Percentiles rank a stretch among this genome's conserved stretches.
phyloP scores from a whole-genome alignment of 2,329 filamentous ascomycete genomes.

The Diaporthe eres region DNA sequence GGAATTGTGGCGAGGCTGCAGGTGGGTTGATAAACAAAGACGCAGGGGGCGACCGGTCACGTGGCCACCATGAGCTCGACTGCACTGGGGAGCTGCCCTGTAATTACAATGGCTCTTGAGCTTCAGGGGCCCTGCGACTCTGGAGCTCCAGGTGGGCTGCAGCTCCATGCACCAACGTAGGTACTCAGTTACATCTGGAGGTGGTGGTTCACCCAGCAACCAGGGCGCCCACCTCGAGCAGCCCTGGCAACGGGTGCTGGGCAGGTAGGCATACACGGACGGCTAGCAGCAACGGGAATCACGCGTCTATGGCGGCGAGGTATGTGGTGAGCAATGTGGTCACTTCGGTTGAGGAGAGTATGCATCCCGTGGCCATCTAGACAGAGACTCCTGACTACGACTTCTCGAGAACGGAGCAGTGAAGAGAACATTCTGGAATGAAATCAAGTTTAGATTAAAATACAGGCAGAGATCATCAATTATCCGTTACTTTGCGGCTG shows the following conservation, averaged over 20 bases:
- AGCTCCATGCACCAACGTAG: background rate
- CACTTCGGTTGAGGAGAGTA: background rate
- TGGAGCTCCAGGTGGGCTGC: background rate
- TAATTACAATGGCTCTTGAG: background rate
- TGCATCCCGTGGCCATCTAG: too few relatives aligned
- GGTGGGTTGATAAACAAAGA: slow-evolving; percentile 17
- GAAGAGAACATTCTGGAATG: background rate
- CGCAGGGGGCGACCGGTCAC: background rate
- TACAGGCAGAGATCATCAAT: background rate
- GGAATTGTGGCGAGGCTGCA: background rate
- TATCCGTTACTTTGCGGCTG: too few relatives aligned
- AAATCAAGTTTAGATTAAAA: rapidly evolving
- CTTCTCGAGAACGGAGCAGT: background rate
- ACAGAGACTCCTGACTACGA: background rate
- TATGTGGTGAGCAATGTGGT: background rate
- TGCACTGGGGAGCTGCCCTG: background rate
- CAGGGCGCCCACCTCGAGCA: background rate
- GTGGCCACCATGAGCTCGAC: background rate
- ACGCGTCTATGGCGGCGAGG: background rate
- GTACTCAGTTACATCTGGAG: background rate
- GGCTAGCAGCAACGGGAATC: background rate
- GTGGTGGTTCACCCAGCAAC: slow-evolving; percentile 25
- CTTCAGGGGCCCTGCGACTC: background rate
- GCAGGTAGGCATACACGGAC: background rate
- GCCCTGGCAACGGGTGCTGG: background rate